Evolutionary conservation across 2,329 filamentous ascomycete genomes (phyloP).

Genomic region (Rhexocercosporidium sp.): DNA sequence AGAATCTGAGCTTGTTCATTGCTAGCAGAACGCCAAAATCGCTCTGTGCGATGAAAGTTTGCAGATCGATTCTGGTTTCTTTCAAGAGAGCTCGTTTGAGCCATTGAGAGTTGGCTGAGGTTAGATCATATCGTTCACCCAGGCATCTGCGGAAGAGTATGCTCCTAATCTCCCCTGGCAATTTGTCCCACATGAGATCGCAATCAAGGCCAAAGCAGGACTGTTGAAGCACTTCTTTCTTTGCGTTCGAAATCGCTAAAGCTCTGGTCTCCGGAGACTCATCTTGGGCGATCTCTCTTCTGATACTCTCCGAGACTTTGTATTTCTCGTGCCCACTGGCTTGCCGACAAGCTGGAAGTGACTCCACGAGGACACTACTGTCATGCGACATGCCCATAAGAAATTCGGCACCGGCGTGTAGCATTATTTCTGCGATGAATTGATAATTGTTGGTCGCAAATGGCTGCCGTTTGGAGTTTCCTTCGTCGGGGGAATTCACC

Average conservation of each 20-base stretch:
- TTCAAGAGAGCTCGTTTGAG: conserved; percentile 23
- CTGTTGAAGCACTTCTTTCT: conserved; percentile 5
- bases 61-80: conserved; percentile 16
- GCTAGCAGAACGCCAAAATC: conserved; percentile 32
- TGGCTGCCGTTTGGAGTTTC: conserved; percentile 8
- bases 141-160: conserved; percentile 13
- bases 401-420: conserved; percentile 15
- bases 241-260: background rate
- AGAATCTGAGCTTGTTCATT: conserved; percentile 20
- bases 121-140: conserved; percentile 7
- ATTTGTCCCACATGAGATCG: conserved; percentile 12
- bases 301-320: conserved; percentile 12
- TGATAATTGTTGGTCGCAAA: conserved; percentile 15
- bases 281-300: conserved; percentile 3
- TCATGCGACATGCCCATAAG: conserved; percentile 11
- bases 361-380: background rate
- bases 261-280: conserved; percentile 6
- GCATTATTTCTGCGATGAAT: conserved; percentile 13
- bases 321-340: conserved; percentile 12
- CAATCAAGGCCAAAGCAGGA: conserved; percentile 13
- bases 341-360: conserved; percentile 11
- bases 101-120: conserved; percentile 20
- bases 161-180: conserved; percentile 12
- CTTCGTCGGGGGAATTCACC: conserved; percentile 6
- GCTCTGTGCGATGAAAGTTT: conserved; percentile 27